Conservation (phyloP, 805 yeast genomes). For the Candida adriatica region DNA sequence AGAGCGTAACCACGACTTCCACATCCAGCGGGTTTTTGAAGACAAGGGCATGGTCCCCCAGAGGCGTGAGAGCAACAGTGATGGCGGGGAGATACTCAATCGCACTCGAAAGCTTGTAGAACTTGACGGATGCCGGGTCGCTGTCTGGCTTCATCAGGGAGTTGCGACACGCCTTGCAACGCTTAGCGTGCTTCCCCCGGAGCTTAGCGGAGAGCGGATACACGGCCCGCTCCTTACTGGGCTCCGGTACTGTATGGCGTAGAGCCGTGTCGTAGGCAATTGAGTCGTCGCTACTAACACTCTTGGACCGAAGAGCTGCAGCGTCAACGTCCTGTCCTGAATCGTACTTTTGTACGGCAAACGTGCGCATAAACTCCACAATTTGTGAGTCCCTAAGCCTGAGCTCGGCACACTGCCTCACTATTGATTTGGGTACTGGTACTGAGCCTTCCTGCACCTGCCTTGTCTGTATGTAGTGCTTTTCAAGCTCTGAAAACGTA, state of each 20-base stretch:
- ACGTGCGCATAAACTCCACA: constrained; percentile 11
- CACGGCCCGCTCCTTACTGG: not conserved
- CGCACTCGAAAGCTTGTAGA: constrained; percentile 23
- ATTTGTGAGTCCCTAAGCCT: constrained; percentile 10
- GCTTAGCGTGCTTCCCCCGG: constrained; percentile 17
- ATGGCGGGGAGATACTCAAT: constrained; percentile 20
- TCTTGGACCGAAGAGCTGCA: not conserved
- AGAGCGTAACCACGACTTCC: constrained; percentile 10
- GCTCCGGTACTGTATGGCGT: constrained; percentile 3
- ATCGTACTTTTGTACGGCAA: constrained; percentile 7
- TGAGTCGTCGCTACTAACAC: not conserved
- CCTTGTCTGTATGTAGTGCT: constrained; percentile 14
- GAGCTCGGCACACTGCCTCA: constrained; percentile 13
- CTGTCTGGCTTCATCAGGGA: constrained; percentile 24
- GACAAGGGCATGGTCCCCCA: constrained; percentile 4
- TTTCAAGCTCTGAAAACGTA: constrained; percentile 16
- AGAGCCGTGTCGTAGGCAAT: constrained; percentile 4
- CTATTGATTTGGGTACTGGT: constrained; percentile 11
- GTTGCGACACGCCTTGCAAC: constrained; percentile 24
- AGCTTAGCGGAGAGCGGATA: constrained; percentile 17
- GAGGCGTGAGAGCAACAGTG: not conserved
- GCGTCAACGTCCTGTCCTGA: constrained; percentile 1
- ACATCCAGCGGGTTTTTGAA: constrained; percentile 16
- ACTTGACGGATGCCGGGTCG: constrained; percentile 20
- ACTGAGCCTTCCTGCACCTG: constrained; percentile 8